Conservation (phyloP, 768 basidiomycete species). For the Mycena galopus region DNA sequence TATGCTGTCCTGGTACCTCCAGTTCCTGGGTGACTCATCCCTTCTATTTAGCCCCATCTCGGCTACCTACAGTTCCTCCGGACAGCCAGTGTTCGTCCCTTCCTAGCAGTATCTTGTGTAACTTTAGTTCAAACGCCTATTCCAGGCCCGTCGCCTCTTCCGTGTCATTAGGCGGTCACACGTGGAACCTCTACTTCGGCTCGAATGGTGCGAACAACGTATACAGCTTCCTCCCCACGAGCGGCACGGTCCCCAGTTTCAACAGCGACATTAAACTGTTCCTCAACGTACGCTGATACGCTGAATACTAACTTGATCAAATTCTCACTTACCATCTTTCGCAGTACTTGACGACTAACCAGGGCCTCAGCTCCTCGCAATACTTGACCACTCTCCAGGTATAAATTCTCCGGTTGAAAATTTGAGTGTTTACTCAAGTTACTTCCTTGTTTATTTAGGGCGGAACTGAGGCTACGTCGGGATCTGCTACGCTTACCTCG, state of each 20-base stretch:
- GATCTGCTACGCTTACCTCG: conserved; percentile 68
- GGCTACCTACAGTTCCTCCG: conserved; percentile 57
- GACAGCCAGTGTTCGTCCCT: conserved; percentile 58
- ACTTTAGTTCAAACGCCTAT: background rate
- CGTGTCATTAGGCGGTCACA: background rate
- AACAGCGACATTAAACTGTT: conserved; percentile 66
- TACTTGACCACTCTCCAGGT: conserved; percentile 67
- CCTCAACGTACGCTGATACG: conserved; percentile 54
- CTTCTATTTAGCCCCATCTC: conserved; percentile 59
- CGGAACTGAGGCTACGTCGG: conserved; percentile 73
- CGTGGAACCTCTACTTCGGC: conserved; percentile 66
- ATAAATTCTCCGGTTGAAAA: background rate
- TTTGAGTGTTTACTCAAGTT: conserved; percentile 1
- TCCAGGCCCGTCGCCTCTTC: background rate
- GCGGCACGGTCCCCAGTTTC: conserved; percentile 60
- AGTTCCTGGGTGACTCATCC: background rate
- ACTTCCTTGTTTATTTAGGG: conserved; percentile 40
- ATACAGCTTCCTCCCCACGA: conserved; percentile 60
- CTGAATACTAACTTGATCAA: background rate
- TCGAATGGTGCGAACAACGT: conserved; percentile 67
- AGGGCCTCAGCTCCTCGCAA: conserved; percentile 62
- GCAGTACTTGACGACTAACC: conserved; percentile 65
- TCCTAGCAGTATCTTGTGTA: background rate
- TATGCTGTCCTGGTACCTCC: background rate
- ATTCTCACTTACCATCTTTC: background rate